A percentile compares a stretch with the other conserved stretches of the same genome.
phyloP scores from a whole-genome alignment of 495 filamentous ascomycete species.

The Arthonia radiata region DNA sequence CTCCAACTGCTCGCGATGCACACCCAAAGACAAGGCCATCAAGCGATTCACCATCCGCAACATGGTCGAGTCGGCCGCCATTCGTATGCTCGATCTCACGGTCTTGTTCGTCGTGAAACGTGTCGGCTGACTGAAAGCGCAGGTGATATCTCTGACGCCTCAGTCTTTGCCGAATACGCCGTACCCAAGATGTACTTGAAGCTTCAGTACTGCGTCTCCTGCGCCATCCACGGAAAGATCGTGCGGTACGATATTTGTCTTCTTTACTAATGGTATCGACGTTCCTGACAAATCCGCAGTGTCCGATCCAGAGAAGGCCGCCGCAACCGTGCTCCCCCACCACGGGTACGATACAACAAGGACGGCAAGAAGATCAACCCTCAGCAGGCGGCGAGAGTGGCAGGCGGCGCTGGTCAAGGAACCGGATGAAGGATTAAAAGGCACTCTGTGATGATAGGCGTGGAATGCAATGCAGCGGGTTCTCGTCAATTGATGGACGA shows the following conservation, averaged over 20 bases:
- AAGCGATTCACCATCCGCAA: conserved; percentile 99
- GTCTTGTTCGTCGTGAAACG: background rate
- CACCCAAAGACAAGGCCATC: conserved; percentile 99
- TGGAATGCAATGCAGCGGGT: too few species aligned
- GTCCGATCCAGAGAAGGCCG: conserved; percentile 92
- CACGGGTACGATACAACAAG: conserved; percentile 97
- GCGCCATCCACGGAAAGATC: conserved; percentile 99
- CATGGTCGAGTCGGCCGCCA: conserved; percentile 99
- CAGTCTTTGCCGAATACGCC: conserved; percentile 95
- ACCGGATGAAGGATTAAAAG: too few species aligned
- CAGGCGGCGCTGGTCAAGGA: too few species aligned
- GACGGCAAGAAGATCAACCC: conserved; percentile 99
- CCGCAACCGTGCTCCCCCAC: conserved; percentile 95
- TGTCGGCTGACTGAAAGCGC: conserved; percentile 3
- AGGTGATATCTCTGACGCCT: conserved; percentile 99
- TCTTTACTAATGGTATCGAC: too few species aligned
- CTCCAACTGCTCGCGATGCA: conserved; percentile 99
- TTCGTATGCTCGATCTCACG: conserved; percentile 47
- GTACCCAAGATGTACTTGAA: conserved; percentile 99
- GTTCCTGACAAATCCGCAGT: too few species aligned
- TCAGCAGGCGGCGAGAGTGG: conserved; percentile 42
- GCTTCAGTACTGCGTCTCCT: conserved; percentile 99
- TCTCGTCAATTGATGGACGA: too few species aligned
- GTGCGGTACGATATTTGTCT: conserved; percentile 99
- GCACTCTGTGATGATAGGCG: too few species aligned